These are phyloP conservation scores for Aspergillus texensis DNA, from an alignment of 2,329 filamentous ascomycete species.

Conservation along the genomic window DNA sequence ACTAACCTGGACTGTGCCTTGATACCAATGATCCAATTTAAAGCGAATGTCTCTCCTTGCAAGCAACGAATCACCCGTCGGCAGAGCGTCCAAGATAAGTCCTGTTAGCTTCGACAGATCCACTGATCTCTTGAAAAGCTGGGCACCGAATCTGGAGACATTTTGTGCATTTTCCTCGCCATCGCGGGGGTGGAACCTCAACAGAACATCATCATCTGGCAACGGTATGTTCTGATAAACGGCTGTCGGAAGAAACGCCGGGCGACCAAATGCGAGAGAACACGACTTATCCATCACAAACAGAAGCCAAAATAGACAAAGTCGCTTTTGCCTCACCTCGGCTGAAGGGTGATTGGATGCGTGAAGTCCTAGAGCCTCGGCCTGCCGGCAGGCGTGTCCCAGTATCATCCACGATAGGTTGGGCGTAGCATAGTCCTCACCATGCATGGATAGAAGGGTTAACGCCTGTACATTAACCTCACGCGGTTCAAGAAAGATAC, in stretches of 20 bases:
- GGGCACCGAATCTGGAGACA: neutral
- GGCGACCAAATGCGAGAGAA: constrained; percentile 21
- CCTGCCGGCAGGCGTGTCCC: constrained; percentile 20
- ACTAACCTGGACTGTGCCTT: neutral
- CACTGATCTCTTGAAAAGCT: neutral
- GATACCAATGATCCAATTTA: neutral
- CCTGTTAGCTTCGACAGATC: constrained; percentile 3
- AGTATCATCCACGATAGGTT: constrained; percentile 21
- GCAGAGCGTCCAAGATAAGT: neutral
- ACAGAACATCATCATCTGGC: neutral
- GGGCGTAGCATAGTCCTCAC: constrained; percentile 20
- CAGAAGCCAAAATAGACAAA: constrained; percentile 21
- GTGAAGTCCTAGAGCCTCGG: constrained; percentile 17
- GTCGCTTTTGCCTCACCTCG: neutral
- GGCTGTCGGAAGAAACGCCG: constrained; percentile 11
- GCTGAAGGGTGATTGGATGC: neutral
- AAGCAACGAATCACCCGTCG: neutral
- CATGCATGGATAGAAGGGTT: constrained; percentile 14
- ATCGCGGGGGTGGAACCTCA: neutral
- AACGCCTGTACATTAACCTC: constrained; percentile 15
- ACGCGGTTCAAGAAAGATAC: constrained; percentile 18
- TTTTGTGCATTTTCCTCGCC: neutral
- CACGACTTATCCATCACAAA: constrained; percentile 20
- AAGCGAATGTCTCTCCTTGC: neutral
- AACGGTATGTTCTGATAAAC: constrained; percentile 14